These are phyloP conservation scores for Tremella mesenterica DNA, from an alignment of 768 basidiomycete species.

Conservation along the genomic window DNA sequence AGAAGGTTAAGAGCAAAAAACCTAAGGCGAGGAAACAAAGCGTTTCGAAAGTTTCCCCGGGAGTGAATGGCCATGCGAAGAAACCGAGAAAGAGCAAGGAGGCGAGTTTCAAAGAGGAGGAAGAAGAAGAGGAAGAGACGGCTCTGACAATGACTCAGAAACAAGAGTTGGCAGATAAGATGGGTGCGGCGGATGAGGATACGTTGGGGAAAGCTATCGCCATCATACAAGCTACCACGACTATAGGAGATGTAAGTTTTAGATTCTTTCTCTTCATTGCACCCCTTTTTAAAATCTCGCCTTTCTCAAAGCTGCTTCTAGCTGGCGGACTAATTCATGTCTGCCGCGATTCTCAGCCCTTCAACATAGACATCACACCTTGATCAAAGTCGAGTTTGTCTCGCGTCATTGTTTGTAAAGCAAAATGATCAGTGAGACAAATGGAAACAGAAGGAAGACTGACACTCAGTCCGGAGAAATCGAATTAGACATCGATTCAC, in stretches of 20 bases:
- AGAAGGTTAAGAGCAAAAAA: conserved; percentile 12
- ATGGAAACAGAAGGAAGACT: not conserved
- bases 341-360: too few relatives aligned
- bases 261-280: not conserved
- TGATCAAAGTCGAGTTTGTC: not conserved
- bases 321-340: too few relatives aligned
- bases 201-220: conserved; percentile 84
- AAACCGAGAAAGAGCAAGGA: conserved; percentile 35
- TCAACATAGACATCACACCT: too few relatives aligned
- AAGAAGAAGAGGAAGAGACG: conserved; percentile 28
- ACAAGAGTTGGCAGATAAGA: conserved; percentile 94
- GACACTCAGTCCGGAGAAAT: conserved; percentile 67
- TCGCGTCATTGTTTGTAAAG: conserved; percentile 18
- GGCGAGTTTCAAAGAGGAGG: conserved; percentile 21
- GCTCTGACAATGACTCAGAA: conserved; percentile 85
- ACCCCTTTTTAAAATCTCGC: too few relatives aligned
- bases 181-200: conserved; percentile 68
- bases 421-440: too few relatives aligned
- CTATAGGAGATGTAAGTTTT: conserved; percentile 75
- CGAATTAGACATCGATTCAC: conserved; percentile 89
- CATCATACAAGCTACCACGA: conserved; percentile 90
- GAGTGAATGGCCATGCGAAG: conserved; percentile 34
- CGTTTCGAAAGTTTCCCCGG: conserved; percentile 21
- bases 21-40: conserved; percentile 24
- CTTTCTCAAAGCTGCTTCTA: too few relatives aligned